Base-by-base conservation (phyloP, 2,329 filamentous ascomycete genomes). In the Rhinocladiella similis region DNA sequence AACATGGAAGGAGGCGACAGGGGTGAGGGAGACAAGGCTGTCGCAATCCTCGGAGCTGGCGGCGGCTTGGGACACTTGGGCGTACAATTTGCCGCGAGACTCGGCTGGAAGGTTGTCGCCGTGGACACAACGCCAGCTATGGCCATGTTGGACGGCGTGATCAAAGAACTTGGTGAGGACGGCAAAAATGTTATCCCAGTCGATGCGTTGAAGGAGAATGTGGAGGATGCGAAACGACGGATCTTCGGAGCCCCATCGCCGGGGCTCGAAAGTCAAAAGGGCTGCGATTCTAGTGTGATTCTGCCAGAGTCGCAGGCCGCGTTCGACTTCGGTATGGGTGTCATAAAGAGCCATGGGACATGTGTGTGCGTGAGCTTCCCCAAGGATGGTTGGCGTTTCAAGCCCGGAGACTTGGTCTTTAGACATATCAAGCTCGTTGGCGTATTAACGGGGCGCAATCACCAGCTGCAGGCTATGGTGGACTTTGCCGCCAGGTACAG, bases 291-390 rank as follows among this genome's bases (percentile, higher is more conserved):
- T 1, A 73, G 77, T 13, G 71, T 80, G 29, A 71, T 79, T 10
- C 64, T 80, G 18, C 75, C 77, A 0, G 77, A 80, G 59, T 75
- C 71, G 39, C 77, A 80, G 60, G 67, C 65, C 9, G 76, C 73
- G 0, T 79, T 80, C 59, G 76, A 80, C 56, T 79, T 77, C 50
- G 77, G 75, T 6, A 69, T 78, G 64, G 63, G 63, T 3, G 64
- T 80, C 5, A 59, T 80, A 18, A 72, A 72, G 46, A 75, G 74
- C 46, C 76, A 78, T 50, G 75, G 75, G 0, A 74, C 65, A n/a
- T 77, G 75, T 57, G 72, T 79, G 5, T 64, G 78, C 0, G 76
- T 80, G 1, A 78, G 75, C 0, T 79, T 79, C 63, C 76, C 76
- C 0, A 71, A 75, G 45, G 54, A 64, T 33, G 64, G 62, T 5